phyloP scores from a whole-genome alignment of 2,329 filamentous ascomycete genomes.

The Colletotrichum tamarilloi region DNA sequence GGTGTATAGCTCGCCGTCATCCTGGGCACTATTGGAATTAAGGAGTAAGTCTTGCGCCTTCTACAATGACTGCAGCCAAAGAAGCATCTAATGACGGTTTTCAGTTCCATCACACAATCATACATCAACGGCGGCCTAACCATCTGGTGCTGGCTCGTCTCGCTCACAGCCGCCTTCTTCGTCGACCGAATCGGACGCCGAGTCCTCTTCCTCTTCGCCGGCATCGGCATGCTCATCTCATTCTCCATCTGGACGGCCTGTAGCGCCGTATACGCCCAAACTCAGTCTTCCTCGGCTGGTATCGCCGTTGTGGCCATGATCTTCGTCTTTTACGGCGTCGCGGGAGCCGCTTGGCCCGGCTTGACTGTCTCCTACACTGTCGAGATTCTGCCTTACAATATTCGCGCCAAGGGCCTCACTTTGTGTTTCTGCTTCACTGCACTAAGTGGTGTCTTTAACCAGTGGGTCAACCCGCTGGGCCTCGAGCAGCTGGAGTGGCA shows the following conservation, averaged over 20 bases:
- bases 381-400: slow-evolving; percentile 26
- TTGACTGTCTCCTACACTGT: slow-evolving; percentile 54
- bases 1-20: no score
- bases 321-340: slow-evolving; percentile 34
- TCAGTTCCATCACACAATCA: slow-evolving; percentile 19
- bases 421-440: slow-evolving; percentile 38
- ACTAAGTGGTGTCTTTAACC: slow-evolving; percentile 49
- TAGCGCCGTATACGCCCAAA: slow-evolving; percentile 29
- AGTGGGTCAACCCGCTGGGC: slow-evolving; percentile 54
- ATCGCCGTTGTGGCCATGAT: slow-evolving; percentile 36
- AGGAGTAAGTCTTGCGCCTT: not conserved
- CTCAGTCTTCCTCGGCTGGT: slow-evolving; percentile 8
- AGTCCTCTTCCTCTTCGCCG: slow-evolving; percentile 35
- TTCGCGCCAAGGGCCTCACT: slow-evolving; percentile 34
- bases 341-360: slow-evolving; percentile 52
- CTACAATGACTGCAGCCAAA: not conserved
- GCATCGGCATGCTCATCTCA: slow-evolving; percentile 41
- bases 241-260: slow-evolving; percentile 42
- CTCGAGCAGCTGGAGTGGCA: slow-evolving; percentile 54
- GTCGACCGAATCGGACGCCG: slow-evolving; percentile 45
- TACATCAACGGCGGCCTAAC: slow-evolving; percentile 36
- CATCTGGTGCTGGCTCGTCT: slow-evolving; percentile 43
- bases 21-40: slow-evolving; percentile 21
- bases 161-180: slow-evolving; percentile 40
- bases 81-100: not conserved